Base-by-base conservation (phyloP, 2,329 filamentous ascomycete species). In the Arachnomyces sp. region DNA sequence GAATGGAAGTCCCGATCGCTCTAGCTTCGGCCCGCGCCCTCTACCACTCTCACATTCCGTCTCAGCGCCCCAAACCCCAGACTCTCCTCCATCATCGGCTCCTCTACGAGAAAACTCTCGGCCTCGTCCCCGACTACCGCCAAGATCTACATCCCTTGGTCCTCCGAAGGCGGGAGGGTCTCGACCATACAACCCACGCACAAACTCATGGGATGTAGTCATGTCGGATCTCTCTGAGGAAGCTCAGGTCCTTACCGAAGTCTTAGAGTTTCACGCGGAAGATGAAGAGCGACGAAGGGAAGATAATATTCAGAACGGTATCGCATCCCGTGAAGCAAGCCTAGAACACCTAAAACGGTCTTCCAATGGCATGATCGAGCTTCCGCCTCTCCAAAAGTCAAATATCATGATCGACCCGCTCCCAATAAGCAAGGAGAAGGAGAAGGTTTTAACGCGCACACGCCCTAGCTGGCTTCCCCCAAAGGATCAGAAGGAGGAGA, bases 401-500 rank as follows among this genome's bases (percentile, higher is more conserved):
- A 77, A 79, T 48, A 71, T 79, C 35, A 73, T 79, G 65, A 77
- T 79, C 40, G 80, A 81, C 52, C 78, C 79, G 9, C 67, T 82
- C 49, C 76, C 79, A 7, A 75, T 79, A 36, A 82, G 77, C 51
- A 78, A 74, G 53, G 78, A 82, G 59, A 81, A 81, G 57, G 76
- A 79, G 51, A 78, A 73, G 47, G 73, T 80, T 12, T 59, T 81
- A 15, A 75, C 69, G 70, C 81, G 63, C 66, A 90, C 55, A 63
- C 81, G 64, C 66, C 89, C 72, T 28, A 81, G 73, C 35, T 84
- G 72, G 80, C 67, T 78, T 39, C 80, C 77, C 14, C 77, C 77
- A 7, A 79, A 76, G 64, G 81, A 92, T 49, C 89, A 87, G 2
- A 84, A 84, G 39, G 92, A 98, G 61, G 92, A 98, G 66, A 84